phyloP scores from a whole-genome alignment of 2,329 filamentous ascomycete species.

The Fusarium sp. region DNA sequence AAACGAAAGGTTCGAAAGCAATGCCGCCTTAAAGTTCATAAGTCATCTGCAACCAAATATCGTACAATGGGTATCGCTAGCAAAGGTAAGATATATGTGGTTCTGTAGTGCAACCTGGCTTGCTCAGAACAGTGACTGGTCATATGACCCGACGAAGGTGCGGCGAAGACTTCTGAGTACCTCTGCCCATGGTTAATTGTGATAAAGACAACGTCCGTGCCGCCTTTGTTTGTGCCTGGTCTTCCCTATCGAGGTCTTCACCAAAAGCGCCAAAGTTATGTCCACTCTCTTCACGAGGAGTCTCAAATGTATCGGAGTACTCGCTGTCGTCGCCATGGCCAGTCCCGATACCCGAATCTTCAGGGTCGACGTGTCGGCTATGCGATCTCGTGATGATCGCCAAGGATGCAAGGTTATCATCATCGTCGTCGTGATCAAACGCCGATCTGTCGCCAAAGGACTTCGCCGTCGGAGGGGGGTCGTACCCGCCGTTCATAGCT shows the following conservation, averaged over 20 bases:
- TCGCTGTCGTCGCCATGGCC: conserved; percentile 55
- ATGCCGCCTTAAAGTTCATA: conserved; percentile 29
- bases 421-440: conserved; percentile 58
- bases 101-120: neutral
- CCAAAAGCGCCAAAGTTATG: conserved; percentile 55
- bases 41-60: conserved; percentile 31
- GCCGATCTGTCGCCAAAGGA: conserved; percentile 53
- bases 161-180: conserved; percentile 36
- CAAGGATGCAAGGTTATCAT: conserved; percentile 47
- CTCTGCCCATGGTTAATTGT: conserved; percentile 62
- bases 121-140: conserved; percentile 1
- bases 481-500: conserved; percentile 35
- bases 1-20: conserved; percentile 4
- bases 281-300: conserved; percentile 59
- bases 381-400: conserved; percentile 28
- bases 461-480: conserved; percentile 51
- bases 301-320: conserved; percentile 62
- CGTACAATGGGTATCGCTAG: conserved; percentile 18
- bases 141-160: conserved; percentile 43
- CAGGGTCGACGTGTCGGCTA: conserved; percentile 43
- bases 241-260: conserved; percentile 56
- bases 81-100: neutral
- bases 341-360: conserved; percentile 53
- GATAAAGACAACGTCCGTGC: conserved; percentile 73
- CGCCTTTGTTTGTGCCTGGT: conserved; percentile 60